Conservation (phyloP, 2,329 filamentous ascomycete genomes). For the Neurospora crassa region DNA sequence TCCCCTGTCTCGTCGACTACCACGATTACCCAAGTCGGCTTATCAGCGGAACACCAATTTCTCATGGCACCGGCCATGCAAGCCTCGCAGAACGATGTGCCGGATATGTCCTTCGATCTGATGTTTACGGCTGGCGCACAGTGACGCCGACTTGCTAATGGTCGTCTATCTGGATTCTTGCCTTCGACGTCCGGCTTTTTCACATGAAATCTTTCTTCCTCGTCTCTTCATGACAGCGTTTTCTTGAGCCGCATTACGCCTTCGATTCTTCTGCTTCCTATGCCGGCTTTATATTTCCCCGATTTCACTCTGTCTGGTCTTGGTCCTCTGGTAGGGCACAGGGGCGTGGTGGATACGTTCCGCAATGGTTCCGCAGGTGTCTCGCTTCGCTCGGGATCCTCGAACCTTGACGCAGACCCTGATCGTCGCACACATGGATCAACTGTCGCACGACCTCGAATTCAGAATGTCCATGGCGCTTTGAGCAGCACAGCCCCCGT, state of each 20-base stretch:
- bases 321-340: neutral
- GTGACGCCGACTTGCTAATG: neutral
- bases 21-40: constrained; percentile 16
- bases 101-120: constrained; percentile 11
- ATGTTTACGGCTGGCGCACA: constrained; percentile 1
- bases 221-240: neutral
- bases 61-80: constrained; percentile 5
- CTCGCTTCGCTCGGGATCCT: neutral
- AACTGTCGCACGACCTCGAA: neutral
- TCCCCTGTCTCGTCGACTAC: constrained; percentile 19
- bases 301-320: neutral
- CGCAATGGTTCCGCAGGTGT: neutral
- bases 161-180: neutral
- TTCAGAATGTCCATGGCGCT: neutral
- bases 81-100: constrained; percentile 6
- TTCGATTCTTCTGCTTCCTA: neutral
- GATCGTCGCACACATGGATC: neutral
- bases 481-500: neutral
- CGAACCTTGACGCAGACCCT: neutral
- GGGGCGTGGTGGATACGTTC: neutral
- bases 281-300: neutral
- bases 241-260: neutral
- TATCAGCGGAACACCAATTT: constrained; percentile 12
- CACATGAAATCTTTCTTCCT: neutral
- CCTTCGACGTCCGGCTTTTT: neutral